Evolutionary conservation across 208 protist species (phyloP).

Genomic region (Crithidia brevicula): DNA sequence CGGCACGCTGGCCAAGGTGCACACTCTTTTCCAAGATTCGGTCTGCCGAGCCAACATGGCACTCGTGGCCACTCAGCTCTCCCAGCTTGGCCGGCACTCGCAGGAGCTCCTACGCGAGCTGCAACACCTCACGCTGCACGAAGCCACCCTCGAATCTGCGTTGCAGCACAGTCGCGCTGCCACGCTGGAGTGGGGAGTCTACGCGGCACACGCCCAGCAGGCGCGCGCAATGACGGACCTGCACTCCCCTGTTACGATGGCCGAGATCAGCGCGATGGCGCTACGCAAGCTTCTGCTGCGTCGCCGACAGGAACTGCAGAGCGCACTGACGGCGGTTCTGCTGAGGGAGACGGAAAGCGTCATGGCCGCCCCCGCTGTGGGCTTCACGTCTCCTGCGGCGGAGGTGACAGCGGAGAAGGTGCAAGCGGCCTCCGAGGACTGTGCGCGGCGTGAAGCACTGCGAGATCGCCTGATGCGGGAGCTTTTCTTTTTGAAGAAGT

Average conservation of each 20-base stretch:
- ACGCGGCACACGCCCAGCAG: slow-evolving; percentile 31
- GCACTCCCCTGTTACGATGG: slow-evolving; percentile 22
- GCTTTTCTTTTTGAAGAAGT: slow-evolving; percentile 53
- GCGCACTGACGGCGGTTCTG: slow-evolving; percentile 13
- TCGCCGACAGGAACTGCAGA: slow-evolving; percentile 30
- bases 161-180: slow-evolving; percentile 1
- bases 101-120: slow-evolving; percentile 15
- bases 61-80: slow-evolving; percentile 17
- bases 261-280: slow-evolving; percentile 31
- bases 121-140: slow-evolving; percentile 8
- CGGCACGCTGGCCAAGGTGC: slow-evolving; percentile 31
- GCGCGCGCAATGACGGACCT: slow-evolving; percentile 28
- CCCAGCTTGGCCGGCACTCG: slow-evolving; percentile 23
- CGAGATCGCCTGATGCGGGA: slow-evolving; percentile 39
- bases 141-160: slow-evolving; percentile 18
- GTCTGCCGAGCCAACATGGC: slow-evolving; percentile 26
- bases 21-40: slow-evolving; percentile 25
- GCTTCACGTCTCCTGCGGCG: slow-evolving; percentile 5
- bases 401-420: slow-evolving; percentile 23
- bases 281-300: slow-evolving; percentile 33
- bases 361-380: not conserved
- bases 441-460: slow-evolving; percentile 25
- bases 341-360: slow-evolving; percentile 14
- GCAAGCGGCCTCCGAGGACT: slow-evolving; percentile 16
- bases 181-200: slow-evolving; percentile 32